phyloP scores from a whole-genome alignment of 2,329 filamentous ascomycete species.

The Pseudogymnoascus sp. region DNA sequence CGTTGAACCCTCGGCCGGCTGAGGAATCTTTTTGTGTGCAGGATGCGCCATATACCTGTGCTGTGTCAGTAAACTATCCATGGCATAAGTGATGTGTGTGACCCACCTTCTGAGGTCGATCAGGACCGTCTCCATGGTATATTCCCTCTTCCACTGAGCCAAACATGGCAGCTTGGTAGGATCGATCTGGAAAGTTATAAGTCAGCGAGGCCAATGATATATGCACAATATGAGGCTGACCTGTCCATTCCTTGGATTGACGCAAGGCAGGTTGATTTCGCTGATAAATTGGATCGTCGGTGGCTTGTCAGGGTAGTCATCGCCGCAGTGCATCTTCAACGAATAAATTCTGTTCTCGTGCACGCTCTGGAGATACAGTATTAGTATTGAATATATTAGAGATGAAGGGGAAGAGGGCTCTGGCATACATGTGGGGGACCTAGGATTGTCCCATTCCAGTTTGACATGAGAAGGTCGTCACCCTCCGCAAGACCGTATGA shows the following conservation, averaged over 20 bases:
- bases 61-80: conserved; percentile 19
- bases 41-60: conserved; percentile 84
- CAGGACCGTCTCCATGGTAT: conserved; percentile 89
- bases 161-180: conserved; percentile 76
- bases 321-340: conserved; percentile 90
- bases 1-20: conserved; percentile 78
- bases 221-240: conserved; percentile 32
- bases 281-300: conserved; percentile 89
- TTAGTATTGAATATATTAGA: not conserved
- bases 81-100: conserved; percentile 11
- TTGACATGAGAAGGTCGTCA: conserved; percentile 91
- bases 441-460: conserved; percentile 97
- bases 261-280: conserved; percentile 93
- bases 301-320: conserved; percentile 79
- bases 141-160: conserved; percentile 82
- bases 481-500: conserved; percentile 93
- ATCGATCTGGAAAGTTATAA: conserved; percentile 53
- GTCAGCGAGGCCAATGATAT: not conserved
- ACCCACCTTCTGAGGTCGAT: conserved; percentile 71
- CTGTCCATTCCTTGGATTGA: conserved; percentile 69
- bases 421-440: conserved; percentile 83
- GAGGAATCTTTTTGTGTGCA: conserved; percentile 87
- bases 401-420: not conserved
- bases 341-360: conserved; percentile 99
- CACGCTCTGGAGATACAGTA: conserved; percentile 53